Percentiles rank a stretch among this genome's conserved stretches.
These are phyloP conservation scores for Peronospora tabacina DNA, from an alignment of 352 stramenopile species.

Conservation along the genomic window DNA sequence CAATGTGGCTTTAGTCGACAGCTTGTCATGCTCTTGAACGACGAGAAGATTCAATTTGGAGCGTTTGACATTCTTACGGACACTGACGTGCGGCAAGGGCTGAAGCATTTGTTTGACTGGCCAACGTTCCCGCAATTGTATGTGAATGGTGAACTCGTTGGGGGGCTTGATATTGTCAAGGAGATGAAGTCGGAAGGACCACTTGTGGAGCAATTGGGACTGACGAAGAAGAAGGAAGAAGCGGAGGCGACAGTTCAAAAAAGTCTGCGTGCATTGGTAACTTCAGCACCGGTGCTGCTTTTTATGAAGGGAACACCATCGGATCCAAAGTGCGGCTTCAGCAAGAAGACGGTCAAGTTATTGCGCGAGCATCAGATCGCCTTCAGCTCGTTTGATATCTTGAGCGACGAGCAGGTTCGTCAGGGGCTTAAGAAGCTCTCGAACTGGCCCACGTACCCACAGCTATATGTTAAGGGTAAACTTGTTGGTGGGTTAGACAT, in stretches of 20 bases:
- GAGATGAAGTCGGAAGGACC: slow-evolving; percentile 90
- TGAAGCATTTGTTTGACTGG: slow-evolving; percentile 97
- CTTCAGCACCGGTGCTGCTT: slow-evolving; percentile 88
- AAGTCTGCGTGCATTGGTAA: slow-evolving; percentile 79
- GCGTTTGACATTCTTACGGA: slow-evolving; percentile 97
- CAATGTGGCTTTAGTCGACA: slow-evolving; percentile 94
- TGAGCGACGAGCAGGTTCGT: slow-evolving; percentile 90
- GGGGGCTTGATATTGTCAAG: slow-evolving; percentile 95
- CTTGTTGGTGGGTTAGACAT: slow-evolving; percentile 93
- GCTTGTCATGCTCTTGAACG: slow-evolving; percentile 90
- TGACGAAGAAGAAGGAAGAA: slow-evolving; percentile 65
- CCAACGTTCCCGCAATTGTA: slow-evolving; percentile 98
- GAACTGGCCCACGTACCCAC: slow-evolving; percentile 97
- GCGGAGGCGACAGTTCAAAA: slow-evolving; percentile 75
- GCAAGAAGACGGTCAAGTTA: slow-evolving; percentile 88
- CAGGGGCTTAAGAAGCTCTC: slow-evolving; percentile 94
- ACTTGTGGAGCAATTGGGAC: slow-evolving; percentile 67
- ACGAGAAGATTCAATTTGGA: slow-evolving; percentile 89
- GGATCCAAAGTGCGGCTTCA: slow-evolving; percentile 92
- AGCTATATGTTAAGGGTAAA: slow-evolving; percentile 94
- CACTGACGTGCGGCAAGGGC: slow-evolving; percentile 89
- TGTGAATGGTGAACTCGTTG: slow-evolving; percentile 94
- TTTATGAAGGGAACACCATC: slow-evolving; percentile 93
- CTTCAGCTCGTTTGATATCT: slow-evolving; percentile 94
- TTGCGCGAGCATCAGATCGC: slow-evolving; percentile 84